phyloP scores from a whole-genome alignment of 2,329 filamentous ascomycete species.

The Neodidymelliopsis sp. region DNA sequence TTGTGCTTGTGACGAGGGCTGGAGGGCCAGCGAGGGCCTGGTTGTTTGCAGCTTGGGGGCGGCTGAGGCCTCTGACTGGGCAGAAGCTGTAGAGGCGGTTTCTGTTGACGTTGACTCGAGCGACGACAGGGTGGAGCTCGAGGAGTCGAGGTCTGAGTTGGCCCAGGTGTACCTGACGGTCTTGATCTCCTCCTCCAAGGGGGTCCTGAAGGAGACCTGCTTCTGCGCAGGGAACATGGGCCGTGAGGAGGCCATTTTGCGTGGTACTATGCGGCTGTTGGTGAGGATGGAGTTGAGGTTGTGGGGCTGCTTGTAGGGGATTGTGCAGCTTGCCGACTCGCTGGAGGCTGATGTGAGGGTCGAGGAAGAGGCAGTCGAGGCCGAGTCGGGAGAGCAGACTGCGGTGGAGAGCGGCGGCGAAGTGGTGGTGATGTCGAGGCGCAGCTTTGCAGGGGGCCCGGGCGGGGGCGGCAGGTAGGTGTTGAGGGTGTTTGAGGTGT shows the following conservation, averaged over 20 bases:
- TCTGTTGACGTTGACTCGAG: conserved; percentile 22
- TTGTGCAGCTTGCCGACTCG: conserved; percentile 45
- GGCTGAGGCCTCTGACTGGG: conserved; percentile 21
- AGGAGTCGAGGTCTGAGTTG: conserved; percentile 62
- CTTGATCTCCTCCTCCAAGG: conserved; percentile 66
- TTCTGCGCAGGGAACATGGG: conserved; percentile 64
- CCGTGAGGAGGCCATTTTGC: conserved; percentile 52
- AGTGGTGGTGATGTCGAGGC: conserved; percentile 46
- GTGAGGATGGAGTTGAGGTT: conserved; percentile 55
- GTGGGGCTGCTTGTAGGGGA: conserved; percentile 57
- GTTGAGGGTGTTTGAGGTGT: conserved; percentile 15
- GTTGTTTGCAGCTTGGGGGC: conserved; percentile 18
- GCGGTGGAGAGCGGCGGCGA: conserved; percentile 27
- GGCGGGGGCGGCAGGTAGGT: conserved; percentile 30
- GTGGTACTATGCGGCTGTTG: conserved; percentile 52
- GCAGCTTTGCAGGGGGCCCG: conserved; percentile 40
- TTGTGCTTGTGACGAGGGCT: conserved; percentile 21
- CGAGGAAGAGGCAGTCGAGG: conserved; percentile 51
- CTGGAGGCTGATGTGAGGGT: conserved; percentile 51
- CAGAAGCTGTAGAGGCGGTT: conserved; percentile 18
- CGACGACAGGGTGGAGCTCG: conserved; percentile 45
- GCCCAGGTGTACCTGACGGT: conserved; percentile 63
- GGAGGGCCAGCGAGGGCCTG: conserved; percentile 23
- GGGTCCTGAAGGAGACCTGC: conserved; percentile 63
- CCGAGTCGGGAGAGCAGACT: conserved; percentile 46